Evolutionary conservation across 306 rosid genomes (phyloP).

Genomic region (Citrullus mucosospermus): DNA sequence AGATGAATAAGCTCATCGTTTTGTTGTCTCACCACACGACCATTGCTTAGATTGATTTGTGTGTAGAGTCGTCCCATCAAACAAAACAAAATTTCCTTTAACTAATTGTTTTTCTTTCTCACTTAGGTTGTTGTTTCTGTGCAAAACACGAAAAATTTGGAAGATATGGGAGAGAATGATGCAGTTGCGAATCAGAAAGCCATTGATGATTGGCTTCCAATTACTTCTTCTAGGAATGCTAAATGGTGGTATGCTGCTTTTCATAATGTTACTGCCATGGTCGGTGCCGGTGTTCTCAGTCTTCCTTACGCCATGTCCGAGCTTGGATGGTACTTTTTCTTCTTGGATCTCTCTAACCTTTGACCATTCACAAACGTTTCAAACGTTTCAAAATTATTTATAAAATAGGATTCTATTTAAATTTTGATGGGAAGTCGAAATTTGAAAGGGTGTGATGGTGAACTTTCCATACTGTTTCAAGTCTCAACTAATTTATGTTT

Average conservation of each 20-base stretch:
- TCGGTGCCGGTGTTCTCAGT: constrained; percentile 85
- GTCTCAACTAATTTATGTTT: too few species aligned
- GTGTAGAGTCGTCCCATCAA: too few species aligned
- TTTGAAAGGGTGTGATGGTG: too few species aligned
- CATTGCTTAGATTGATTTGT: too few species aligned
- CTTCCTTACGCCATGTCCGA: constrained; percentile 78
- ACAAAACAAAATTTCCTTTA: too few species aligned
- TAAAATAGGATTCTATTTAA: too few species aligned
- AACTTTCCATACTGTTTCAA: too few species aligned
- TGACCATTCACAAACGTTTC: too few species aligned
- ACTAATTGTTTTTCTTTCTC: too few species aligned
- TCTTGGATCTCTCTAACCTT: neutral
- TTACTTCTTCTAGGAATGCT: constrained; percentile 63
- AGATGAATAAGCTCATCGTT: neutral
- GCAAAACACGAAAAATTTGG: neutral
- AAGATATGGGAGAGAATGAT: neutral
- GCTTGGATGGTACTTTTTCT: constrained; percentile 52
- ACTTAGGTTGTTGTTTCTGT: neutral
- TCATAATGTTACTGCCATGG: constrained; percentile 94
- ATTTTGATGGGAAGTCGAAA: too few species aligned
- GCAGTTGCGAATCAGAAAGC: constrained; percentile 2
- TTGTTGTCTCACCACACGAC: too few species aligned
- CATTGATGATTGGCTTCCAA: constrained; percentile 72
- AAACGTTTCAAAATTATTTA: too few species aligned
- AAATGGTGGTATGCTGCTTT: constrained; percentile 95